Conservation (phyloP, 257 asterid genomes). For the Solanum bulbocastanum region DNA sequence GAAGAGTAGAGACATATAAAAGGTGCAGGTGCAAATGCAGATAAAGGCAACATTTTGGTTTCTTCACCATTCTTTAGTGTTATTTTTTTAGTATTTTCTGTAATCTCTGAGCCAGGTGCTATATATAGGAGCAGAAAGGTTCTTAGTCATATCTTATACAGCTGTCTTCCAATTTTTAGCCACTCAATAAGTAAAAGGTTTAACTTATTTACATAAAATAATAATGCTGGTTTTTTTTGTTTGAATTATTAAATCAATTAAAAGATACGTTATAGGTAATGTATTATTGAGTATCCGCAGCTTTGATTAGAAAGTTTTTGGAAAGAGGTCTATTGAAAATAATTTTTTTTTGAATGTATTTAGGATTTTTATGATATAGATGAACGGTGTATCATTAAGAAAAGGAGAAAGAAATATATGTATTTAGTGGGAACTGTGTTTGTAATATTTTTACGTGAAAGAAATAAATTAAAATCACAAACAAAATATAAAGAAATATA, state of each 20-base stretch:
- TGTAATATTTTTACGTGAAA: too few relatives aligned
- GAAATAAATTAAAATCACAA: too few relatives aligned
- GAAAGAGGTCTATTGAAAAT: background rate
- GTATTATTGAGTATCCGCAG: background rate
- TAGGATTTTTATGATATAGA: background rate
- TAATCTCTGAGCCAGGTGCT: background rate
- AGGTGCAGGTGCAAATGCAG: slow-evolving; percentile 63
- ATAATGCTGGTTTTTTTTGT: background rate
- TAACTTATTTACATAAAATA: background rate
- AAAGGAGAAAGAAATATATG: too few relatives aligned
- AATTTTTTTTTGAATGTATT: rapidly evolving
- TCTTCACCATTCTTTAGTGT: background rate
- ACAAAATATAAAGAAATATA: too few relatives aligned
- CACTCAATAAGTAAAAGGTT: background rate
- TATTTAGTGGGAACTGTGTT: too few relatives aligned
- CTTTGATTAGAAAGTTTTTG: background rate
- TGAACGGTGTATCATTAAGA: background rate
- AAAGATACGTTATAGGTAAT: background rate
- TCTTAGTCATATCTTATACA: background rate
- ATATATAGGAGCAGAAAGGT: background rate
- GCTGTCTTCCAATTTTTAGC: background rate
- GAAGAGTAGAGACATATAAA: background rate
- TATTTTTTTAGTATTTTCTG: background rate
- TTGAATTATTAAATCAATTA: too few relatives aligned
- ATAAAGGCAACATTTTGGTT: slow-evolving; percentile 26